Percentiles rank a stretch among this genome's conserved stretches.
Conservation (phyloP, 2,329 filamentous ascomycete species). For the Sporothrix pseudoabietina region DNA sequence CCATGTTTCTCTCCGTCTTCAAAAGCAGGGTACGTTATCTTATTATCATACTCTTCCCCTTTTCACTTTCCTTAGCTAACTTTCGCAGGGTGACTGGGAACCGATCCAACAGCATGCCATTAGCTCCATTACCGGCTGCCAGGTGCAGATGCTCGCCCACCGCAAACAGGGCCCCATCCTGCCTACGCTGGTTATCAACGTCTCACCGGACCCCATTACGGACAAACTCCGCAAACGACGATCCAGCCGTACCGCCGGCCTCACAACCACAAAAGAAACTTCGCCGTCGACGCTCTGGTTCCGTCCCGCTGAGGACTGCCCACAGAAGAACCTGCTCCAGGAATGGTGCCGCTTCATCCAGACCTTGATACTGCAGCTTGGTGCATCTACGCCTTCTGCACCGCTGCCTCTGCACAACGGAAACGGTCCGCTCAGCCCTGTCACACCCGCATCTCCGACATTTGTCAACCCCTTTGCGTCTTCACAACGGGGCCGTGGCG, state of each 20-base stretch:
- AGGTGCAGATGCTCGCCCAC: constrained; percentile 61
- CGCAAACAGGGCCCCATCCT: constrained; percentile 63
- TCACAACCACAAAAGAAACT: constrained; percentile 56
- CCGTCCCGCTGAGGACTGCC: constrained; percentile 54
- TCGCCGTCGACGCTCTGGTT: constrained; percentile 58
- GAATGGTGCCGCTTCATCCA: constrained; percentile 63
- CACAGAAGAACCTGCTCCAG: constrained; percentile 51
- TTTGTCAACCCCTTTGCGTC: constrained; percentile 58
- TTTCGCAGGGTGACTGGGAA: constrained; percentile 54
- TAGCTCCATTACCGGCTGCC: constrained; percentile 57
- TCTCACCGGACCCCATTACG: constrained; percentile 53
- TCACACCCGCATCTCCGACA: constrained; percentile 56
- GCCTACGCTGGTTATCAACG: constrained; percentile 61
- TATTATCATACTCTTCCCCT: background rate
- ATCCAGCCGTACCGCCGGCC: constrained; percentile 63
- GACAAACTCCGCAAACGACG: constrained; percentile 66
- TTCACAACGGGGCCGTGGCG: constrained; percentile 17
- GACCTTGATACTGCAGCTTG: constrained; percentile 42
- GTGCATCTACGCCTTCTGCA: background rate
- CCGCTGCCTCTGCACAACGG: constrained; percentile 27
- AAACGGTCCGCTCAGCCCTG: constrained; percentile 49
- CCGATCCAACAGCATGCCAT: constrained; percentile 57
- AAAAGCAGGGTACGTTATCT: constrained; percentile 55
- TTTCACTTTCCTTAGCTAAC: constrained; percentile 27
- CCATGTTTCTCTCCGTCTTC: constrained; percentile 56